These are phyloP conservation scores for Plasmodiophora brassicae DNA, from an alignment of 208 protist genomes.

Conservation along the genomic window DNA sequence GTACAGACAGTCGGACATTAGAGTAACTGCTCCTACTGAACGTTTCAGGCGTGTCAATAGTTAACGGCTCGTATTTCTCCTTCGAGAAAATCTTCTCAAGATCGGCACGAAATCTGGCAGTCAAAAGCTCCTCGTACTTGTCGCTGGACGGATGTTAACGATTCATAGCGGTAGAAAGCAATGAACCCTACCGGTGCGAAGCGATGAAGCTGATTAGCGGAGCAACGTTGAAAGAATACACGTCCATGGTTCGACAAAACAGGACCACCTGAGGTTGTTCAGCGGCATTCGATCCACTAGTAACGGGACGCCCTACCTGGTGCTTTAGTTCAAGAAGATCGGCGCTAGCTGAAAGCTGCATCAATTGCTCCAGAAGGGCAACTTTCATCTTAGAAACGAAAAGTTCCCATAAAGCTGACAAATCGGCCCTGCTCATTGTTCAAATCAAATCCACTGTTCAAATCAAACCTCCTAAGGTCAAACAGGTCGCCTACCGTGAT, in stretches of 20 bases:
- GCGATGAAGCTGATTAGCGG: neutral
- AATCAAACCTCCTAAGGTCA: no score
- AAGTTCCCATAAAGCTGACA: neutral
- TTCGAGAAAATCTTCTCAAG: neutral
- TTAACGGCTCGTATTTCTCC: neutral
- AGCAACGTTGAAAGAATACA: neutral
- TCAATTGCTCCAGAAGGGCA: neutral
- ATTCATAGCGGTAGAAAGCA: no score
- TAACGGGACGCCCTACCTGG: no score
- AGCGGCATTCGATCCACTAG: no score
- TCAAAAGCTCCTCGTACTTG: neutral
- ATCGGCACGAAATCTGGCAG: neutral
- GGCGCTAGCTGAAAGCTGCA: neutral
- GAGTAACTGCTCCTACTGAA: no score
- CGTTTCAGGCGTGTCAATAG: neutral
- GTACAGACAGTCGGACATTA: no score
- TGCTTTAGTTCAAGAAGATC: neutral
- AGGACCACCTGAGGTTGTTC: neutral
- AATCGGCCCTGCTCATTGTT: neutral
- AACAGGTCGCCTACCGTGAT: neutral
- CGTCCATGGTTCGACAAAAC: neutral
- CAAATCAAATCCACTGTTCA: neutral
- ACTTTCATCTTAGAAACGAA: neutral
- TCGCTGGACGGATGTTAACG: no score
- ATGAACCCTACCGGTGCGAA: no score